phyloP scores from a whole-genome alignment of 2,329 filamentous ascomycete genomes.

The Coniochaeta sp. region DNA sequence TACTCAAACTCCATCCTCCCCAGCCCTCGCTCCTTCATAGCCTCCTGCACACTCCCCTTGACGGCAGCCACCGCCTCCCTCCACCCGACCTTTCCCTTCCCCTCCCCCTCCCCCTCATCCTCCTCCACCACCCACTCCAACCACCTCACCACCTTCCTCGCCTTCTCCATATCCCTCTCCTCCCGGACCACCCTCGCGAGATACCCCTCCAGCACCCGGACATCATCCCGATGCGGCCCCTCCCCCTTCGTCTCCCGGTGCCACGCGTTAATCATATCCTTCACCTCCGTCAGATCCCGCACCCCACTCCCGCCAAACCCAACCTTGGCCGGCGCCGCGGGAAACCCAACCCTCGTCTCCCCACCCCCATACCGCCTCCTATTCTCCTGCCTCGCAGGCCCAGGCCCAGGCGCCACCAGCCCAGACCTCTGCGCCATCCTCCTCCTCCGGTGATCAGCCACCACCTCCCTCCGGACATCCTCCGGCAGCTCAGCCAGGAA shows the following conservation, averaged over 20 bases:
- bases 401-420: slow-evolving; percentile 16
- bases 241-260: slow-evolving; percentile 61
- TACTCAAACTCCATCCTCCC: slow-evolving; percentile 42
- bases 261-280: slow-evolving; percentile 72
- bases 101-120: slow-evolving; percentile 22
- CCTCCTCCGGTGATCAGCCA: slow-evolving; percentile 63
- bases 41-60: slow-evolving; percentile 44
- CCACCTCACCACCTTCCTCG: slow-evolving; percentile 79
- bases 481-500: slow-evolving; percentile 79
- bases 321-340: slow-evolving; percentile 34
- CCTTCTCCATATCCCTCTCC: slow-evolving; percentile 77
- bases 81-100: slow-evolving; percentile 37
- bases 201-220: slow-evolving; percentile 66
- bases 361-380: slow-evolving; percentile 15
- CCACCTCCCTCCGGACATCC: slow-evolving; percentile 69
- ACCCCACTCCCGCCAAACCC: slow-evolving; percentile 35
- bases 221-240: slow-evolving; percentile 73
- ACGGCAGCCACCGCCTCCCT: slow-evolving; percentile 31
- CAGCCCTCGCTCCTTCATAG: slow-evolving; percentile 48
- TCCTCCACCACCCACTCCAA: slow-evolving; percentile 51
- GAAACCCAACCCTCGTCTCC: slow-evolving; percentile 39
- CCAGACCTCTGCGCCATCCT: slow-evolving; percentile 50
- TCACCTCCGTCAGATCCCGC: slow-evolving; percentile 50
- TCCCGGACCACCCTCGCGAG: slow-evolving; percentile 63
- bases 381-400: slow-evolving; percentile 22